Evolutionary conservation across 2,329 filamentous ascomycete species (phyloP).

Genomic region (Penicillium sclerotiorum): DNA sequence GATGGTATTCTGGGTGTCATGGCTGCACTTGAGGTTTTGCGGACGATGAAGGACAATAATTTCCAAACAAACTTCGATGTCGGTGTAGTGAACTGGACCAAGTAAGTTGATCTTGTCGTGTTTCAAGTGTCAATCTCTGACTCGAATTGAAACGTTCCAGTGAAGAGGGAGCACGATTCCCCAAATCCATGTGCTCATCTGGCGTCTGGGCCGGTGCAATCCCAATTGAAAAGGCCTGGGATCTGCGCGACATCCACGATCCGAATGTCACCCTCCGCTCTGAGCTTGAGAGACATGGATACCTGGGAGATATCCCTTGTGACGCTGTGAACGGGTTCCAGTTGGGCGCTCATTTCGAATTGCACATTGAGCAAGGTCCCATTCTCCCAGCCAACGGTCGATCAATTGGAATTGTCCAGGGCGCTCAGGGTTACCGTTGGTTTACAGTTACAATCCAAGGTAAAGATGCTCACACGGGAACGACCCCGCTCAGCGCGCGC

Average conservation of each 20-base stretch:
- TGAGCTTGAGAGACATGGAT: constrained; percentile 69
- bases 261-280: constrained; percentile 59
- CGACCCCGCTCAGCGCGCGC: constrained; percentile 64
- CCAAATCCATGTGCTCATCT: constrained; percentile 70
- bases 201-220: constrained; percentile 73
- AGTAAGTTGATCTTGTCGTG: constrained; percentile 52
- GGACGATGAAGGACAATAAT: constrained; percentile 65
- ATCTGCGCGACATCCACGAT: constrained; percentile 60
- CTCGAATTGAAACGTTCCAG: constrained; percentile 39
- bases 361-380: constrained; percentile 80
- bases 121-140: background rate
- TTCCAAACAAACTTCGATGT: constrained; percentile 68
- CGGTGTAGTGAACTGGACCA: constrained; percentile 64
- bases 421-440: constrained; percentile 72
- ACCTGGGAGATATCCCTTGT: constrained; percentile 60
- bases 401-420: constrained; percentile 67
- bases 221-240: constrained; percentile 61
- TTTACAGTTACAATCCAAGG: constrained; percentile 65
- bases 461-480: constrained; percentile 69
- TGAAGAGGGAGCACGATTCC: constrained; percentile 77
- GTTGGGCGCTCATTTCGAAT: constrained; percentile 74
- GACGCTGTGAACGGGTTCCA: constrained; percentile 51
- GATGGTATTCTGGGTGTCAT: constrained; percentile 74
- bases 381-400: constrained; percentile 64
- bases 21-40: constrained; percentile 70